Conservation (phyloP, 768 basidiomycete species). For the Pholiota conissans region DNA sequence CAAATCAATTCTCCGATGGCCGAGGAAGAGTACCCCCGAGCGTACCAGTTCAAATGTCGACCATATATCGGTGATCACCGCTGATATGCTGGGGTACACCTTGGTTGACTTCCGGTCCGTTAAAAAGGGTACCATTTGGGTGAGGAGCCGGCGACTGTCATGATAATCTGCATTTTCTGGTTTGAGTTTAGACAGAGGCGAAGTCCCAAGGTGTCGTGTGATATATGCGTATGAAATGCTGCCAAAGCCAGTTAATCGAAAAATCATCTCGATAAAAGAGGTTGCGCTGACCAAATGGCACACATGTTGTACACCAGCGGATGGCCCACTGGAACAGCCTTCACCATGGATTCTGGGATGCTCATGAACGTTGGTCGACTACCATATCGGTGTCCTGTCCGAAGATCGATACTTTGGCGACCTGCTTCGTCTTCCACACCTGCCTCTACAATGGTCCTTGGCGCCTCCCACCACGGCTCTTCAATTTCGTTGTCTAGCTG, state of each 20-base stretch:
- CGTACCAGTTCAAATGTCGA: constrained; percentile 61
- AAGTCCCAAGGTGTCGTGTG: constrained; percentile 60
- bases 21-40: constrained; percentile 6
- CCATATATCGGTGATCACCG: constrained; percentile 63
- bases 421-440: constrained; percentile 7
- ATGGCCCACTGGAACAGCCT: constrained; percentile 34
- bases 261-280: not conserved
- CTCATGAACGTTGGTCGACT: constrained; percentile 41
- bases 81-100: constrained; percentile 49
- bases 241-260: constrained; percentile 4
- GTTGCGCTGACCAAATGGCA: constrained; percentile 58
- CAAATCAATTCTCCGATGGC: constrained; percentile 6
- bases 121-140: constrained; percentile 64
- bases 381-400: constrained; percentile 25
- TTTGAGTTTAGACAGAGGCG: constrained; percentile 49
- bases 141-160: constrained; percentile 49
- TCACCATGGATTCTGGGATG: constrained; percentile 46
- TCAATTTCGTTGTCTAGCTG: constrained; percentile 49
- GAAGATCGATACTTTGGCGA: constrained; percentile 5
- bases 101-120: constrained; percentile 56
- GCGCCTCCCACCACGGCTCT: constrained; percentile 75
- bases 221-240: constrained; percentile 72
- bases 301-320: constrained; percentile 69
- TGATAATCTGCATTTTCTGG: constrained; percentile 41
- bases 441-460: constrained; percentile 6